Base-by-base conservation (phyloP, 73 alveolate genomes). In the Paramecium sexaurelia region DNA sequence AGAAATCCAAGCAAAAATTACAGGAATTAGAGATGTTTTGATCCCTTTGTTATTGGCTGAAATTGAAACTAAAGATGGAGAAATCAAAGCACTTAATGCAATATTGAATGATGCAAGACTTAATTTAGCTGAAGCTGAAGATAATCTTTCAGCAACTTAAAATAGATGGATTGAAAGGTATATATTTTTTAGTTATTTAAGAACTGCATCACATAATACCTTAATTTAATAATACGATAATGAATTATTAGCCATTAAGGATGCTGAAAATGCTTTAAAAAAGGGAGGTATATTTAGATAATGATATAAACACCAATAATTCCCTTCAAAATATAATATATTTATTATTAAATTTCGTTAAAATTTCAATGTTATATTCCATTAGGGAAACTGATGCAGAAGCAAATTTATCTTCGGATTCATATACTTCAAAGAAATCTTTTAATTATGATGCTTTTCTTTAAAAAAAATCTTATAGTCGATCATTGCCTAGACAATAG, bases 131-230 rank as follows among this genome's bases (percentile, higher is more conserved):
- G 90, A 78, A 1, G 90, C 90, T 29, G 32, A 78, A 24, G 71
- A 78, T 19, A 41, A 39, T 41, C 55, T 78, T 13, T 19, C 43
- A n/a, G 90, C 90, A 43, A 43, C 71, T 11, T 11, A 78, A 39
- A 45, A 78, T 40, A 78, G 90, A 78, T 78, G 90, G 90, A 78
- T 78, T 40, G 75, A 41, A 41, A 78, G 90, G 90, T 78, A 78
- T 40, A 6, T 6, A 40, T 40, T 2, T 24, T 29, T 6, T 19
- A 5, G n/a, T 19, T 1, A 51, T 29, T 35, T 19, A 24, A 78
- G 90, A 78, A 78, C 90, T 22, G 40, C 43, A 78, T 39, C 90
- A 22, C 90, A 78, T 26, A 78, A 45, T 24, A 43, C 68, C 29
- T 78, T 78, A 36, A 20, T 78, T 20, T 37, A 37, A 45, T 41